Conservation (phyloP, 805 yeast species). For the Kodamaea hsintzibuensis region DNA sequence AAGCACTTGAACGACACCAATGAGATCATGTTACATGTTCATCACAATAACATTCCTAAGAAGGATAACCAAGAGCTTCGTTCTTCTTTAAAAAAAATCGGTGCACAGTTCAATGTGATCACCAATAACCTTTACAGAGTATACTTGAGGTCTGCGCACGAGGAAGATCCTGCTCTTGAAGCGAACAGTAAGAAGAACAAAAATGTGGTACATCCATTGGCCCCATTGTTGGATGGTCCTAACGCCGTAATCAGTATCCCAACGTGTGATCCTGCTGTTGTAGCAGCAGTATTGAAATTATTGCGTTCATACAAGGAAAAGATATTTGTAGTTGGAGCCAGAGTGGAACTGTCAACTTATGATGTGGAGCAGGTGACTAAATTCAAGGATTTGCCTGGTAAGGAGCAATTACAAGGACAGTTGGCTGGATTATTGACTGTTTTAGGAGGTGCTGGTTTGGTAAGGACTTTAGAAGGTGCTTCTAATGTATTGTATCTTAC, state of each 20-base stretch:
- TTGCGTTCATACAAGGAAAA: constrained; percentile 68
- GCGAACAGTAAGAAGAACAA: constrained; percentile 49
- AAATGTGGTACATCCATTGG: constrained; percentile 61
- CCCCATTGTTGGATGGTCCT: constrained; percentile 77
- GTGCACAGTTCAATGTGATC: constrained; percentile 68
- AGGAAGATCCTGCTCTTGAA: constrained; percentile 70
- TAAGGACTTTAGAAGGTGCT: constrained; percentile 73
- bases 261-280: constrained; percentile 67
- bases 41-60: constrained; percentile 79
- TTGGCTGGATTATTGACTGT: constrained; percentile 81
- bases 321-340: constrained; percentile 83
- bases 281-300: constrained; percentile 60
- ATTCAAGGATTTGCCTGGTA: constrained; percentile 73
- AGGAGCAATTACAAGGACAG: constrained; percentile 74
- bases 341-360: constrained; percentile 61
- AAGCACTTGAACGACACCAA: constrained; percentile 64
- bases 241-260: constrained; percentile 75
- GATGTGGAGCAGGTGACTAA: constrained; percentile 52
- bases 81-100: constrained; percentile 58
- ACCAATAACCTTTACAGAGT: constrained; percentile 72
- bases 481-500: constrained; percentile 71
- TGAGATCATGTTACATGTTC: constrained; percentile 74
- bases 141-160: constrained; percentile 68
- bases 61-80: constrained; percentile 67
- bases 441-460: constrained; percentile 87